A percentile compares a stretch with the other conserved stretches of the same genome.
Evolutionary conservation across 1,284 basidiomycete genomes (phyloP).

Genomic region (Moniliophthora roreri): DNA sequence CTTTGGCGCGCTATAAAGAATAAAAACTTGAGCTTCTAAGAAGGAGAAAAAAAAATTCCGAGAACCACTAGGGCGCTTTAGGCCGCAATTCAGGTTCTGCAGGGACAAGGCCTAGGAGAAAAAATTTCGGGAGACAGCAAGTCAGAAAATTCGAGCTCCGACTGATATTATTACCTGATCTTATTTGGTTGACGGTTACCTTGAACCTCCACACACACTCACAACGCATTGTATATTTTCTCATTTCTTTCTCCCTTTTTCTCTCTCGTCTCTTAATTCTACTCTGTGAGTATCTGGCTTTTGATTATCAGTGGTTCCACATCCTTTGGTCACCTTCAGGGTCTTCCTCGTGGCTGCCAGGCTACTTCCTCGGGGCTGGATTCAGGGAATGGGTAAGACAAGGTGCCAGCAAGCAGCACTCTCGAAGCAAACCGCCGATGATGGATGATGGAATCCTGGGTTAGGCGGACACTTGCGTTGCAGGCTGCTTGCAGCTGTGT

Average conservation of each 20-base stretch:
- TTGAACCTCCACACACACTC: background rate
- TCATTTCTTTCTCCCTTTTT: background rate
- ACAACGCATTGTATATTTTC: background rate
- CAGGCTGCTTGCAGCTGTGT: background rate
- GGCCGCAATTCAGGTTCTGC: no score
- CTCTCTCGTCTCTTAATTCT: slow-evolving; percentile 3
- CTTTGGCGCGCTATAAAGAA: no score
- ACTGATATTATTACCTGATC: no score
- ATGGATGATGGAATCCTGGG: background rate
- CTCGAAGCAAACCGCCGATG: no score
- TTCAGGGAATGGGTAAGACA: background rate
- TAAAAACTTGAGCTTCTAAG: no score
- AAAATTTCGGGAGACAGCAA: background rate
- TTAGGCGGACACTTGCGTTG: background rate
- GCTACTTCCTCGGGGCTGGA: background rate
- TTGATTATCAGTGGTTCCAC: background rate
- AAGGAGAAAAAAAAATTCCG: no score
- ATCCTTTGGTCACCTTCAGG: background rate
- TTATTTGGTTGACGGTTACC: no score
- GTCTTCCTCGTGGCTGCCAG: background rate
- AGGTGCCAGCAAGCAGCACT: background rate
- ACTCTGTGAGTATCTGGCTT: slow-evolving; percentile 1
- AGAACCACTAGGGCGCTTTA: no score
- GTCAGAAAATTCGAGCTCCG: slow-evolving; percentile 5
- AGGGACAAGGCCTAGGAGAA: no score